These are phyloP conservation scores for Cyclocybe cylindracea DNA, from an alignment of 768 basidiomycete species.

Conservation along the genomic window DNA sequence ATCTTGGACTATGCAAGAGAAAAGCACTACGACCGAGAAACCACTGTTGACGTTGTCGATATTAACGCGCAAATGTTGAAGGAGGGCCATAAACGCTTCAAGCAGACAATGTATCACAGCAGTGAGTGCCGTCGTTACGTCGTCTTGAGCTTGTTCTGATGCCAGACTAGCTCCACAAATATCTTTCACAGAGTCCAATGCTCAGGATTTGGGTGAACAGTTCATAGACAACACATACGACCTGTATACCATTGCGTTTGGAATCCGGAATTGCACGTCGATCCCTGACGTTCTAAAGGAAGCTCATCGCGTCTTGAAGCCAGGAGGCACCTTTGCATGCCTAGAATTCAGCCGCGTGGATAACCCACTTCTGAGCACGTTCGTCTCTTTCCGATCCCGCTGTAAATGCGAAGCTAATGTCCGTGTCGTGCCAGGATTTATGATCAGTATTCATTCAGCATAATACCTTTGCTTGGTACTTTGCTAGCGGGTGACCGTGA, in stretches of 20 bases:
- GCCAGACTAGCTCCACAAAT: conserved; percentile 78
- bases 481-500: conserved; percentile 93
- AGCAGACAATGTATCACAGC: conserved; percentile 97
- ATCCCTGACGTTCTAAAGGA: conserved; percentile 85
- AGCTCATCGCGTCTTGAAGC: conserved; percentile 92
- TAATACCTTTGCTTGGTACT: conserved; percentile 95
- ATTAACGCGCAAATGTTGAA: conserved; percentile 96
- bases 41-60: conserved; percentile 87
- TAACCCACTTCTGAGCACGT: conserved; percentile 87
- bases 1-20: conserved; percentile 91
- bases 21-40: conserved; percentile 87
- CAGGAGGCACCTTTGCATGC: conserved; percentile 93
- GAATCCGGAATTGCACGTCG: conserved; percentile 96
- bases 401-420: not conserved
- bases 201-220: conserved; percentile 72
- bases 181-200: conserved; percentile 91
- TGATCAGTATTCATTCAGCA: conserved; percentile 92
- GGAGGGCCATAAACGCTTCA: conserved; percentile 88
- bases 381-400: conserved; percentile 31
- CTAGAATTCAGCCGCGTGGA: conserved; percentile 94
- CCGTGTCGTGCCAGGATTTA: conserved; percentile 61
- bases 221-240: conserved; percentile 88
- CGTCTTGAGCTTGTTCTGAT: conserved; percentile 1
- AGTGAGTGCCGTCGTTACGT: conserved; percentile 51
- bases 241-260: conserved; percentile 98